A percentile compares a stretch with the other conserved stretches of the same genome.
Conservation (phyloP, 352 stramenopile species). For the Achlya hypogyna region DNA sequence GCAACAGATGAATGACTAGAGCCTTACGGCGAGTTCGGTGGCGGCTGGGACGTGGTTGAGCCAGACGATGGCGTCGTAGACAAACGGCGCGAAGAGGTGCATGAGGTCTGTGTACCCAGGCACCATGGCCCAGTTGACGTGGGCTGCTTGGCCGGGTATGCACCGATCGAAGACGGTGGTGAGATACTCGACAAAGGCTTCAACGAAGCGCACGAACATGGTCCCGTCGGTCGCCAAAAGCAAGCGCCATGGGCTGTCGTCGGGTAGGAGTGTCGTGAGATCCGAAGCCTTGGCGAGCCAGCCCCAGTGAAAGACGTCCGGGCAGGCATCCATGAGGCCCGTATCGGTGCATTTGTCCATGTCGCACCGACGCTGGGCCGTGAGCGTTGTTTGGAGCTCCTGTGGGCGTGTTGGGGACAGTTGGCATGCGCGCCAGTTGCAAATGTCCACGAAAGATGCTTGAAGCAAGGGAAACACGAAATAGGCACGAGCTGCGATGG, state of each 20-base stretch:
- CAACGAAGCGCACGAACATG: conserved; percentile 5
- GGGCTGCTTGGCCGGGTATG: not conserved
- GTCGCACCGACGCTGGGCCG: not conserved
- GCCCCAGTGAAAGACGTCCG: conserved; percentile 14
- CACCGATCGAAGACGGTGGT: not conserved
- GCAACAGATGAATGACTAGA: too few species aligned
- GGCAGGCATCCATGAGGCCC: not conserved
- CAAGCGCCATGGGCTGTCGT: conserved; percentile 9
- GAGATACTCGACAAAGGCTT: not conserved
- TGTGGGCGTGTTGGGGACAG: not conserved
- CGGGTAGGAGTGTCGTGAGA: not conserved
- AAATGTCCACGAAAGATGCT: conserved; percentile 6
- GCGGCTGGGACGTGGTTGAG: not conserved
- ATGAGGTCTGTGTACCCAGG: conserved; percentile 6
- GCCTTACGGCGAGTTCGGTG: not conserved
- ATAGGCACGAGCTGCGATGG: not conserved
- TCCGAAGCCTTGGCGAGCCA: conserved; percentile 13
- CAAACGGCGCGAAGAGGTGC: conserved; percentile 1
- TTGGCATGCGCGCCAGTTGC: conserved; percentile 3
- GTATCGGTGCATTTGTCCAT: not conserved
- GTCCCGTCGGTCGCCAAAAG: conserved; percentile 2
- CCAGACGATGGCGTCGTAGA: not conserved
- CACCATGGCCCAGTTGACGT: conserved; percentile 9
- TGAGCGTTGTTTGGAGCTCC: not conserved
- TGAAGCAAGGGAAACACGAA: conserved; percentile 14